Conservation (phyloP, 192 early-diverging fungal genomes). For the Kickxella alabastrina region DNA sequence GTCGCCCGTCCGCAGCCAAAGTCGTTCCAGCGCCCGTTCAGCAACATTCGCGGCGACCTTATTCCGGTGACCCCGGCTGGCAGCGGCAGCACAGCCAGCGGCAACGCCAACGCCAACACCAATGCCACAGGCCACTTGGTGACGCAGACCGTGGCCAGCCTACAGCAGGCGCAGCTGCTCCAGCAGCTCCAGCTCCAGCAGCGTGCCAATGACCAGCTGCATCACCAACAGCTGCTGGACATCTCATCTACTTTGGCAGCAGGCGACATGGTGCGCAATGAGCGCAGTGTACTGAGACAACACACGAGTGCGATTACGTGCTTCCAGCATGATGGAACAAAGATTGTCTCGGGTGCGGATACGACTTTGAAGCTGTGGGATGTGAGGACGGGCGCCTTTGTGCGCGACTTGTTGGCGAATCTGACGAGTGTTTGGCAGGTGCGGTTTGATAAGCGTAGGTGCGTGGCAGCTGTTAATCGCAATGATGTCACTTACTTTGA, state of each 20-base stretch:
- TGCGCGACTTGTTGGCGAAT: constrained; percentile 77
- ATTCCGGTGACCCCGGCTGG: constrained; percentile 8
- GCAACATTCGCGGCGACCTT: constrained; percentile 34
- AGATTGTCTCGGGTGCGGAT: constrained; percentile 93
- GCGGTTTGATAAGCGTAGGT: constrained; percentile 83
- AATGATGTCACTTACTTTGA: constrained; percentile 52
- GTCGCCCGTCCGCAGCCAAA: constrained; percentile 2
- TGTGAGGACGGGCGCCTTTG: constrained; percentile 75
- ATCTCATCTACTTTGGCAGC: no score
- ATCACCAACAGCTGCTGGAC: constrained; percentile 21
- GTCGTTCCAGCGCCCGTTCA: constrained; percentile 24
- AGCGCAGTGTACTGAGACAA: constrained; percentile 65
- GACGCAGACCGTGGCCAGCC: constrained; percentile 17
- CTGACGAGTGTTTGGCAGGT: constrained; percentile 93
- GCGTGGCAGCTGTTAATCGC: constrained; percentile 73
- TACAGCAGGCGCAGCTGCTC: constrained; percentile 39
- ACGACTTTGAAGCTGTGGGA: constrained; percentile 97
- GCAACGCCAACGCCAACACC: not conserved
- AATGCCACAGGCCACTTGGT: constrained; percentile 9
- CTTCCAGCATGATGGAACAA: constrained; percentile 92
- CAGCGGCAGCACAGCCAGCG: not conserved
- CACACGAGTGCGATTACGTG: constrained; percentile 84
- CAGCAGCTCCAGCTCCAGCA: constrained; percentile 50
- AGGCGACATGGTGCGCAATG: constrained; percentile 49
- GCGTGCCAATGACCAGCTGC: constrained; percentile 45